Base-by-base conservation (phyloP, 768 basidiomycete genomes). In the Galerina sulciceps region DNA sequence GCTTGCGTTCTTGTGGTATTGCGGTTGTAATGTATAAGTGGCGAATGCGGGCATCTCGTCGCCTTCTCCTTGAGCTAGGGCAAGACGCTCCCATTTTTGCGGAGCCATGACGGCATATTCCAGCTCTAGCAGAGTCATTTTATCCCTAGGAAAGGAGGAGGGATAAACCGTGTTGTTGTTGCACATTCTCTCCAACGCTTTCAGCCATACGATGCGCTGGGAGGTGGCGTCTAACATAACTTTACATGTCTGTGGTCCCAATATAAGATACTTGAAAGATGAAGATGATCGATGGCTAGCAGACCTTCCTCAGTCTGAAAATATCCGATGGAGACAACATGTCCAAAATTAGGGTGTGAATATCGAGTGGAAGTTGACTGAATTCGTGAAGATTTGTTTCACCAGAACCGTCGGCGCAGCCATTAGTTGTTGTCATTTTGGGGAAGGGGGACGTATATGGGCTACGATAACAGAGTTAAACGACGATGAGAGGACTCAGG, bases 301-400 rank as follows among this genome's bases (percentile, higher is more conserved):
- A 26, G 41, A 60, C 62, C 58, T 53, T 56, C 40, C 62, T 60
- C 11, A 64, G 38, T n/a, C 45, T 36, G 38, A 60, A 37, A 53
- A 64, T 52, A 46, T 60, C 51, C 17, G 34, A 41, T 14, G 62
- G 62, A 31, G 38, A 42, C 5, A 58, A 36, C 18, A 45, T 11
- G 6, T 38, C 15, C 53, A 56, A 44, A 18, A 62, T 54, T 8
- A 42, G 26, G 15, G 47, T 26, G 44, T 62, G 57, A 20, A 62
- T 58, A 42, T 62, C 61, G 26, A 54, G 11, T 4, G 61, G 57
- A 37, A 62, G 51, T 14, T 53, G 31, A 18, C n/a, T 8, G 52
- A 57, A 57, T n/a, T 51, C 23, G 18, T 44, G 40, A 20, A 26
- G n/a, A 11, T 4, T 31, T 34, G 23, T 31, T 14, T 3, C 8